phyloP scores from a whole-genome alignment of 768 basidiomycete genomes.

The Russula dissimulans region DNA sequence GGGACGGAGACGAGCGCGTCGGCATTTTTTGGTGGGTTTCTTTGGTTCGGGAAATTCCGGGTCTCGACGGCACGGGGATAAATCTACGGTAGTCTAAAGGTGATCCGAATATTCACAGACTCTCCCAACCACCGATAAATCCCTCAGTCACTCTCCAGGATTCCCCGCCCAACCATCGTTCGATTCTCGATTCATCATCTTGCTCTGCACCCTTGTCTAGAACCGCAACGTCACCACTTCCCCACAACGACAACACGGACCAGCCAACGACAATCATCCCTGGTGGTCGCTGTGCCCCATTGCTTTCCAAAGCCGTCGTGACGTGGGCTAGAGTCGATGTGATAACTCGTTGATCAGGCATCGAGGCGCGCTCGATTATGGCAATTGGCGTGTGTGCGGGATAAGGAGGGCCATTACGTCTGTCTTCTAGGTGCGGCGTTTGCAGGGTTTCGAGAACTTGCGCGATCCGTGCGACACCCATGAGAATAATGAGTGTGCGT shows the following conservation, averaged over 20 bases:
- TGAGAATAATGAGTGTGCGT: slow-evolving; percentile 77
- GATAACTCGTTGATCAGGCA: slow-evolving; percentile 84
- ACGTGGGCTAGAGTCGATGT: slow-evolving; percentile 69
- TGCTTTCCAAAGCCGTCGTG: slow-evolving; percentile 55
- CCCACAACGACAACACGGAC: slow-evolving; percentile 73
- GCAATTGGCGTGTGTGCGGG: slow-evolving; percentile 78
- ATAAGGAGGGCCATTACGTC: slow-evolving; percentile 49
- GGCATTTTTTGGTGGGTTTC: slow-evolving; percentile 9
- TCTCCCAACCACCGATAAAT: slow-evolving; percentile 37
- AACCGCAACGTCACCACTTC: slow-evolving; percentile 57
- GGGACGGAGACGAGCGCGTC: not conserved
- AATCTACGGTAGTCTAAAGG: no score
- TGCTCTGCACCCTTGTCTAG: slow-evolving; percentile 47
- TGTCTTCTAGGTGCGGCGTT: slow-evolving; percentile 10
- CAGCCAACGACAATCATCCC: slow-evolving; percentile 97
- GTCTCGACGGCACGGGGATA: not conserved
- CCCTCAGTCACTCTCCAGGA: slow-evolving; percentile 63
- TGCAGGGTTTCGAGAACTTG: slow-evolving; percentile 60
- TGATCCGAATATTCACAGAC: not conserved
- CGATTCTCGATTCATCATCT: slow-evolving; percentile 39
- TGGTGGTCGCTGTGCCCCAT: slow-evolving; percentile 84
- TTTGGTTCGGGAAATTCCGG: slow-evolving; percentile 12
- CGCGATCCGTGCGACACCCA: slow-evolving; percentile 86
- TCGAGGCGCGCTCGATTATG: slow-evolving; percentile 89
- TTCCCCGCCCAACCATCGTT: slow-evolving; percentile 50